A percentile compares a stretch with the other conserved stretches of the same genome.
phyloP scores from a whole-genome alignment of 1,284 basidiomycete genomes.

The Pholiota adiposa region DNA sequence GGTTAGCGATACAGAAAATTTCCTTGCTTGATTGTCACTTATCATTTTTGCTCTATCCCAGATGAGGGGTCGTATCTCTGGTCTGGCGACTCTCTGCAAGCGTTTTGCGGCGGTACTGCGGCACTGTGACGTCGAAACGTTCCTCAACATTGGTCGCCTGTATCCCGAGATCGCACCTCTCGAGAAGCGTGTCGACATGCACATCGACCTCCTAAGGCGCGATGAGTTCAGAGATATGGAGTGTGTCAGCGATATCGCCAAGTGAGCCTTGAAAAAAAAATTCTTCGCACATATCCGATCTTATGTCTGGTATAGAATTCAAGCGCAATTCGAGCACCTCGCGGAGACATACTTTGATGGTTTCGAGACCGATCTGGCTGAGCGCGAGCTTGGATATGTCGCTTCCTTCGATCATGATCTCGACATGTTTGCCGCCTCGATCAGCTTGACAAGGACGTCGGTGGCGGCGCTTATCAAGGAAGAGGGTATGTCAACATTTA shows the following conservation, averaged over 20 bases:
- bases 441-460: slow-evolving; percentile 86
- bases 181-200: slow-evolving; percentile 91
- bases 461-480: slow-evolving; percentile 79
- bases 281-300: too few species aligned
- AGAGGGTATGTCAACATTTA: slow-evolving; percentile 54
- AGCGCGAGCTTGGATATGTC: slow-evolving; percentile 86
- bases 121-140: slow-evolving; percentile 80
- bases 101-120: slow-evolving; percentile 85
- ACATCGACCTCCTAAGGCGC: slow-evolving; percentile 80
- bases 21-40: neutral
- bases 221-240: slow-evolving; percentile 94
- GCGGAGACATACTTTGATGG: slow-evolving; percentile 83
- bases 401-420: slow-evolving; percentile 86
- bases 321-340: slow-evolving; percentile 90
- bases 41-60: slow-evolving; percentile 30
- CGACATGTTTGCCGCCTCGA: slow-evolving; percentile 89
- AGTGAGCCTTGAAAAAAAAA: too few species aligned
- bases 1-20: slow-evolving; percentile 44
- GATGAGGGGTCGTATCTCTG: slow-evolving; percentile 83
- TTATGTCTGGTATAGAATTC: slow-evolving; percentile 67
- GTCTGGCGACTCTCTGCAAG: slow-evolving; percentile 82
- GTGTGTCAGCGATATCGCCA: slow-evolving; percentile 86
- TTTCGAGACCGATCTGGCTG: slow-evolving; percentile 84
- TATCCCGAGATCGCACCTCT: slow-evolving; percentile 85
- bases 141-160: slow-evolving; percentile 83